Evolutionary conservation across 2,329 filamentous ascomycete species (phyloP), one percentile per base, ranked within the genome.

Genomic region (Aspergillus amoenus): DNA sequence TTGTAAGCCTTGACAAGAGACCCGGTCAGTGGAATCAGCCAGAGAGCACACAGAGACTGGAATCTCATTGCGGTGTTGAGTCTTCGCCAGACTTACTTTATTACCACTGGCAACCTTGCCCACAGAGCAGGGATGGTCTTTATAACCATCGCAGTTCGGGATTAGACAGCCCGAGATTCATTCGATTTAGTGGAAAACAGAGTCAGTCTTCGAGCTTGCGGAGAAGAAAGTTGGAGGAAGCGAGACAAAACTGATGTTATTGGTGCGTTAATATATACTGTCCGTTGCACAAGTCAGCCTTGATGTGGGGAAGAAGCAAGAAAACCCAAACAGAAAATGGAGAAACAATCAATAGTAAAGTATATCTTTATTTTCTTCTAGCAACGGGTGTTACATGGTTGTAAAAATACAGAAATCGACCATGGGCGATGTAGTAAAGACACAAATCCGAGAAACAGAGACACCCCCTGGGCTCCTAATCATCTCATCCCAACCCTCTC

Each of bases 191-290:
- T 18, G 34, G 53, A 17, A 30, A 30, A 12, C 3, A 32, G 7
- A 6, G 24, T 3, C 12, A 8, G 11, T 17, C 22, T 3, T 27
- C 37, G 37, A n/a, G 37, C 17, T n/a, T 30, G 27, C 27, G 27
- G 27, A 30, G 27, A 30, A 30, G 42, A 15, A 13, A 30, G 8
- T 13, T 32, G 49, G 55, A 27, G 40, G 18, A 54, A 53, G 48
- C 27, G 43, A 39, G 15, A 51, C 30, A 34, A 34, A 40, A 27
- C 11, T 40, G 44, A 48, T 58, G 40, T 49, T 54, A 70, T 70
- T 70, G 66, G 66, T 70, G 66, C 27, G 44, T 46, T 30, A 46
- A 46, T 46, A 46, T 46, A 30, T 46, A 46, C 32, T 3, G 7
- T 30, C 27, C 9, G 27, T 30, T 8, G 8, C 8, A 9, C 27